A percentile compares a stretch with the other conserved stretches of the same genome.
Conservation (phyloP, 805 yeast genomes). For the Kockiozyma suomiensis region DNA sequence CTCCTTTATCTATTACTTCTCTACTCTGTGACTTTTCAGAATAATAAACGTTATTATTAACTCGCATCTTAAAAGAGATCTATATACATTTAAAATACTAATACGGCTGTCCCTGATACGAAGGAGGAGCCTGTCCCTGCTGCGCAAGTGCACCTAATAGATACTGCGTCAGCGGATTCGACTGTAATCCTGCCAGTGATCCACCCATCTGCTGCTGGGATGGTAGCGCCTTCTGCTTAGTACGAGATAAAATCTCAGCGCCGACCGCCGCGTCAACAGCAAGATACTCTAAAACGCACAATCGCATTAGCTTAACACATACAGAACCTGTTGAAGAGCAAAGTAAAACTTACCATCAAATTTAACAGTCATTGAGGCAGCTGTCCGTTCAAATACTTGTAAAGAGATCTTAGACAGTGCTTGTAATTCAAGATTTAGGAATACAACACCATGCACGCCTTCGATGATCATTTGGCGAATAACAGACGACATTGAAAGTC, state of each 20-base stretch:
- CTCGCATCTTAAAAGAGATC: too few relatives aligned
- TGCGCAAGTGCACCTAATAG: conserved; percentile 44
- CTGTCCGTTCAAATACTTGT: conserved; percentile 68
- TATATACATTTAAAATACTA: background rate
- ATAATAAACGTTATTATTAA: too few relatives aligned
- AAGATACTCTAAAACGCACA: conserved; percentile 54
- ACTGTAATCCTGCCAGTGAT: background rate
- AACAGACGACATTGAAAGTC: conserved; percentile 49
- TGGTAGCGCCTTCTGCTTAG: conserved; percentile 32
- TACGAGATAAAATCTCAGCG: conserved; percentile 53
- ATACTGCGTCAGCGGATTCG: conserved; percentile 69
- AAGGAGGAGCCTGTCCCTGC: conserved; percentile 23
- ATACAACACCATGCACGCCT: conserved; percentile 72
- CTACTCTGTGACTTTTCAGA: too few relatives aligned
- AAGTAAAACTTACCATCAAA: conserved; percentile 64
- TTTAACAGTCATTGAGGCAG: conserved; percentile 63
- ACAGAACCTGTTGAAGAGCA: background rate
- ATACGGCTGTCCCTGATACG: background rate
- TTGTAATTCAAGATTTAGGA: conserved; percentile 56
- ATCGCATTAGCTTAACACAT: background rate
- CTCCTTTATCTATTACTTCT: too few relatives aligned
- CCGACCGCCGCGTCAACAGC: conserved; percentile 69
- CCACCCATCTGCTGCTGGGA: background rate
- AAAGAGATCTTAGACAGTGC: conserved; percentile 56
- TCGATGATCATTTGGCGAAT: conserved; percentile 78